A percentile compares a stretch with the other conserved stretches of the same genome.
Conservation (phyloP, 306 rosid species). For the Vigna hirtella region DNA sequence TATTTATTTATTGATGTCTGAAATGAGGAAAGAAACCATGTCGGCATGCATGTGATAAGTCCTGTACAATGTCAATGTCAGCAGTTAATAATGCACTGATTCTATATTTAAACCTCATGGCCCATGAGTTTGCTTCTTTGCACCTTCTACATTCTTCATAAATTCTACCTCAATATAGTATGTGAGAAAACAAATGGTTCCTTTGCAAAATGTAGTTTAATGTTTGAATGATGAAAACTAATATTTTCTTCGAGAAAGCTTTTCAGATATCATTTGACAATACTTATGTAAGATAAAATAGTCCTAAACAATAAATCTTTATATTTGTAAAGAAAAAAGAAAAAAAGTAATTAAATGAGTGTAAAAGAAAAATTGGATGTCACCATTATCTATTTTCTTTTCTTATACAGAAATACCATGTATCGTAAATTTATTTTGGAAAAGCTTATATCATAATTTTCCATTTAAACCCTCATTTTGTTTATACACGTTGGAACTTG, state of each 20-base stretch:
- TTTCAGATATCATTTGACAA: too few relatives aligned
- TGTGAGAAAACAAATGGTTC: not conserved
- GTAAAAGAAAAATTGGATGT: too few relatives aligned
- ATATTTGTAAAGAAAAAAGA: too few relatives aligned
- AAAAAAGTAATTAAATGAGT: too few relatives aligned
- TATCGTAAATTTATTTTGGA: too few relatives aligned
- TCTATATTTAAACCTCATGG: conserved; percentile 2
- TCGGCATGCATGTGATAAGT: conserved; percentile 46
- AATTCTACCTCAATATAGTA: not conserved
- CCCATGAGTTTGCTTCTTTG: conserved; percentile 7
- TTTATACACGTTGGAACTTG: too few relatives aligned
- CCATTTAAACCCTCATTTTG: not conserved
- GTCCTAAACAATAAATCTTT: too few relatives aligned
- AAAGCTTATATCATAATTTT: not conserved
- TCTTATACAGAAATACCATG: too few relatives aligned
- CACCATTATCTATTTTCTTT: too few relatives aligned
- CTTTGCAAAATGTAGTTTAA: conserved; percentile 6
- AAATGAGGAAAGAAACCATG: conserved; percentile 23
- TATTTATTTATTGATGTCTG: not conserved
- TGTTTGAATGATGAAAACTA: not conserved
- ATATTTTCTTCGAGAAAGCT: not conserved
- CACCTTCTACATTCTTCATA: not conserved
- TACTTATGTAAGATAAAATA: too few relatives aligned
- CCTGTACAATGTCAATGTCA: conserved; percentile 39
- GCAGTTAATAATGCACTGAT: conserved; percentile 34